Evolutionary conservation across 495 filamentous ascomycete genomes (phyloP).

Genomic region (Penicillium roqueforti): DNA sequence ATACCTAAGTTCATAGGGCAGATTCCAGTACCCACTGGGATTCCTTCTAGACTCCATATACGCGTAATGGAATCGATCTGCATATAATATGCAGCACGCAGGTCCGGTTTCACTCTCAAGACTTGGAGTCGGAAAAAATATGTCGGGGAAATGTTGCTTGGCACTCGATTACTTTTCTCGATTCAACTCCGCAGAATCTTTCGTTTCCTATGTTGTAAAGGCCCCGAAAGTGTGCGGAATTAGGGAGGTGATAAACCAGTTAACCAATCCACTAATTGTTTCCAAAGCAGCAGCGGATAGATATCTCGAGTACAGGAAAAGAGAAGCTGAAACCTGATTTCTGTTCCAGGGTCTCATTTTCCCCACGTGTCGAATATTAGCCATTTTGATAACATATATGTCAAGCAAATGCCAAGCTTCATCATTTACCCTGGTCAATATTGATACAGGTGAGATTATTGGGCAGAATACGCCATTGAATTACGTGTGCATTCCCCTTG

Average conservation of each 20-base stretch:
- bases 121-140: neutral
- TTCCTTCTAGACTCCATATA: conserved; percentile 5
- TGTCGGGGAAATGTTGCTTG: neutral
- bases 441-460: conserved; percentile 5
- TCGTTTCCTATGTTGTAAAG: neutral
- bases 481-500: conserved; percentile 14
- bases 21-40: conserved; percentile 13
- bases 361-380: neutral
- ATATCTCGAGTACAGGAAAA: conserved; percentile 1
- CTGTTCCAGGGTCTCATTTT: neutral
- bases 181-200: neutral
- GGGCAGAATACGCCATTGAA: neutral
- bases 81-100: conserved; percentile 14
- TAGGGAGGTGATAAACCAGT: conserved; percentile 13
- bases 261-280: conserved; percentile 8
- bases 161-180: neutral
- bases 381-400: neutral
- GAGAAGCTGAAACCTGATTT: neutral
- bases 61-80: conserved; percentile 20
- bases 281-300: neutral
- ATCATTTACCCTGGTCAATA: neutral
- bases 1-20: conserved; percentile 10
- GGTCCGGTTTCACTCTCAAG: neutral
- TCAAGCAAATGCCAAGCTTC: conserved; percentile 22
- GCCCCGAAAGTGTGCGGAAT: conserved; percentile 7